A percentile compares a stretch with the other conserved stretches of the same genome.
phyloP scores from a whole-genome alignment of 1,139 yeast genomes.

The Saccharomyces hybrid region DNA sequence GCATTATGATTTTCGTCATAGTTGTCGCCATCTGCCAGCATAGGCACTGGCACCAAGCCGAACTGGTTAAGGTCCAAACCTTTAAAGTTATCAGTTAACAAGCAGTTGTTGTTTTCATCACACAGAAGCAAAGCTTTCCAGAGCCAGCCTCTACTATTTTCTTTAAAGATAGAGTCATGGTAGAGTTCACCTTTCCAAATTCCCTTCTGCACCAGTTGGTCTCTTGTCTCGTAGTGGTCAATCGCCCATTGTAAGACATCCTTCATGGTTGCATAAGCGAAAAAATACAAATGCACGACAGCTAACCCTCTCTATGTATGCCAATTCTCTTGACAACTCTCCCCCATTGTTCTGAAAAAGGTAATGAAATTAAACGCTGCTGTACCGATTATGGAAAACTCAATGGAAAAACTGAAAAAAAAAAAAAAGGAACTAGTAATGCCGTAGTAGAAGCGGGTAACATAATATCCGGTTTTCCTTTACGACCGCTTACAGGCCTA shows the following conservation, averaged over 20 bases:
- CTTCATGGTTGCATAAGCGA: conserved; percentile 4
- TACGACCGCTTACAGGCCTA: not conserved
- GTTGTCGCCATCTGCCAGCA: conserved; percentile 5
- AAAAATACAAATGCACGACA: not conserved
- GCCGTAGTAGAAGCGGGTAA: no score
- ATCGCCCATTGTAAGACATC: conserved; percentile 13
- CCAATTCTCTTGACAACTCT: not conserved
- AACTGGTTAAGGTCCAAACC: not conserved
- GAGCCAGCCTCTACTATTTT: conserved; percentile 23
- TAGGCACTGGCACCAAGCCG: conserved; percentile 9
- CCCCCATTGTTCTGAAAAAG: not conserved
- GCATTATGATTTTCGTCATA: conserved; percentile 3
- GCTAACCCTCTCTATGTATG: not conserved
- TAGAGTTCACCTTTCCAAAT: conserved; percentile 27
- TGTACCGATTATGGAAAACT: not conserved
- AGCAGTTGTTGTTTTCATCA: conserved; percentile 11
- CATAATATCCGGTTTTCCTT: not conserved
- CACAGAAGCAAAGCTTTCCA: conserved; percentile 24
- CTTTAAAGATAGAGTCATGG: conserved; percentile 5
- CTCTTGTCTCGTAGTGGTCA: conserved; percentile 19
- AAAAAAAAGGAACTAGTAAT: not conserved
- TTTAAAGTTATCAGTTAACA: not conserved
- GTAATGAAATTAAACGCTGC: not conserved
- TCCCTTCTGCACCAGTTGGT: conserved; percentile 22
- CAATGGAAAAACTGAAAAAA: not conserved